Conservation (phyloP, 1,284 basidiomycete species). For the Sporisorium reilianum region DNA sequence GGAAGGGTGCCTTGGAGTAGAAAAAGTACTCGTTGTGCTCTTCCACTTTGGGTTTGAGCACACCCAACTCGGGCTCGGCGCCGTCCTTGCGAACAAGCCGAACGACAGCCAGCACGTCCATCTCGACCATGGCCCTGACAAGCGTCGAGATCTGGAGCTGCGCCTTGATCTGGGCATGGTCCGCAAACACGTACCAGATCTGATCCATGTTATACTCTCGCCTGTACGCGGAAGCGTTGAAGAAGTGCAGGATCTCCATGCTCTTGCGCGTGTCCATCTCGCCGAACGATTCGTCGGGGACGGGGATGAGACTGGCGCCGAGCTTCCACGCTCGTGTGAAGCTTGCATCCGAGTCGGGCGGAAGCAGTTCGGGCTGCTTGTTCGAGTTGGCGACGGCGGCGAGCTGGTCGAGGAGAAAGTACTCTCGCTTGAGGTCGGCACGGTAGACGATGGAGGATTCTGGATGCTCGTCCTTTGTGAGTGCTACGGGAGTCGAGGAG, state of each 20-base stretch:
- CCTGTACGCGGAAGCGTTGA: slow-evolving; percentile 71
- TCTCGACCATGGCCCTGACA: slow-evolving; percentile 81
- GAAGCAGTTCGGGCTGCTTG: slow-evolving; percentile 72
- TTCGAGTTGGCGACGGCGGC: slow-evolving; percentile 57
- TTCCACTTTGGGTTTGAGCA: slow-evolving; percentile 55
- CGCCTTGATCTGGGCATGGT: slow-evolving; percentile 77
- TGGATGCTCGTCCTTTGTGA: slow-evolving; percentile 5
- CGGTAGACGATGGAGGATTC: slow-evolving; percentile 27
- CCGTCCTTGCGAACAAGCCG: slow-evolving; percentile 82
- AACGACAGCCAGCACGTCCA: slow-evolving; percentile 79
- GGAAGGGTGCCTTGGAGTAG: slow-evolving; percentile 83
- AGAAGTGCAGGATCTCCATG: slow-evolving; percentile 88
- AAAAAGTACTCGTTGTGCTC: slow-evolving; percentile 54
- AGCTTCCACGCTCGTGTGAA: slow-evolving; percentile 89
- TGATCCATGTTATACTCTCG: slow-evolving; percentile 84
- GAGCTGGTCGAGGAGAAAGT: slow-evolving; percentile 52
- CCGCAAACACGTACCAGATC: slow-evolving; percentile 86
- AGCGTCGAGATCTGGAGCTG: slow-evolving; percentile 88
- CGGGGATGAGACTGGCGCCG: slow-evolving; percentile 85
- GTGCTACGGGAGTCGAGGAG: slow-evolving; percentile 25
- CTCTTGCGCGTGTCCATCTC: slow-evolving; percentile 80
- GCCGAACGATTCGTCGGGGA: slow-evolving; percentile 78
- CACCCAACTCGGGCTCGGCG: slow-evolving; percentile 77
- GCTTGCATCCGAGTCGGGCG: slow-evolving; percentile 77
- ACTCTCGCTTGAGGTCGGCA: slow-evolving; percentile 38